Base-by-base conservation (phyloP, 1,139 yeast genomes). In the Suhomyces atakaporum region DNA sequence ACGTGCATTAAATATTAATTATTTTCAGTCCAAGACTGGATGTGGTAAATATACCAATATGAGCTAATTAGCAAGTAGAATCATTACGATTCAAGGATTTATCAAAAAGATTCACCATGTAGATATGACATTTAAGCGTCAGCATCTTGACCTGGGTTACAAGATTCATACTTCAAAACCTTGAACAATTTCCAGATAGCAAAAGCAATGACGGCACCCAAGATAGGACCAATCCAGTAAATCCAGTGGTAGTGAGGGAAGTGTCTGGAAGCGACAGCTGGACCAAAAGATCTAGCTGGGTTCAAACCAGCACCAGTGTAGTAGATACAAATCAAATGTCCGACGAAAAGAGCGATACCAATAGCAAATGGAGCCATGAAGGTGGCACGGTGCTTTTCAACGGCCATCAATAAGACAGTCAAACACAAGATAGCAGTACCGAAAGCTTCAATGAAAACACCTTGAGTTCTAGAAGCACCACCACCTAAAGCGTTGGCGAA, bases 221-320 rank as follows among this genome's bases (percentile, higher is more conserved):
- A 55, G 39, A 81, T 51, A 44, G 95, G 95, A 41, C 95, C 95
- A 39, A 88, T 77, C 94, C 95, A 86, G 73, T 88, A 88, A 48
- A 88, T 86, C 95, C 95, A 88, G 72, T 81, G 89, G 66, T 88
- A 87, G 54, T 58, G 62, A 27, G 95, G 95, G 81, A 88, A 88
- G 24, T 76, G 69, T 41, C 64, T 68, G 39, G 76, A 75, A 40
- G 90, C 95, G 43, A 86, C 72, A 59, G 82, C 76, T 38, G 96
- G 95, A 56, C 96, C 96, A 45, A 88, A 77, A 21, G 88, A 70
- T 70, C 96, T 81, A 33, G 96, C 96, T 38, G 96, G 96, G 74
- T 87, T 87, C 57, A 86, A 72, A 58, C 96, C 95, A 29, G 95
- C 95, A 60, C 96, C 96, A 38, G 96, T 84, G 69, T 79, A 84